These are phyloP conservation scores for Macrophomina pseudophaseolina DNA, from an alignment of 2,329 filamentous ascomycete species.

Conservation along the genomic window DNA sequence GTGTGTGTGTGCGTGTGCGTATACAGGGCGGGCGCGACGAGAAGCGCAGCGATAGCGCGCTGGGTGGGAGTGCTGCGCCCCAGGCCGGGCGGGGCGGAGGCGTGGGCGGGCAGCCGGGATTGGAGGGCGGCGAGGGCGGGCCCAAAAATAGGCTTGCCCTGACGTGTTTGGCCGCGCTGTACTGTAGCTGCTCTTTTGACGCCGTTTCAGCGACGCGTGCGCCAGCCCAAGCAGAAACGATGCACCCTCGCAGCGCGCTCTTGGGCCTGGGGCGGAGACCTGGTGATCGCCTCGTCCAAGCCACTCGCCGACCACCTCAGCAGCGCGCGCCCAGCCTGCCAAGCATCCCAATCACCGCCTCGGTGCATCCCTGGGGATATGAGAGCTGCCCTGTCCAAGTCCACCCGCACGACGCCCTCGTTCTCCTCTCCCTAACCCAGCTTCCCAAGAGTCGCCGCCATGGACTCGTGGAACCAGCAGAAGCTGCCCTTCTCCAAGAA, in stretches of 20 bases:
- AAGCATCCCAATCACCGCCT: conserved; percentile 23
- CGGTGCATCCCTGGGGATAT: conserved; percentile 25
- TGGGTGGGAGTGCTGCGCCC: background rate
- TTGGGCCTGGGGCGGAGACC: background rate
- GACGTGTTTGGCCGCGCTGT: background rate
- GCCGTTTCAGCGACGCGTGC: conserved; percentile 17
- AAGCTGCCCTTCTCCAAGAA: conserved; percentile 62
- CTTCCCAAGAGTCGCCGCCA: conserved; percentile 18
- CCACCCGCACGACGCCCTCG: background rate
- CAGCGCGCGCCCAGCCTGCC: conserved; percentile 23
- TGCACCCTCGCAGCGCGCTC: conserved; percentile 1
- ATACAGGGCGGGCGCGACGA: background rate
- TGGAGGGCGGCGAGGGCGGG: background rate
- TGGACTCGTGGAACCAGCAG: conserved; percentile 34
- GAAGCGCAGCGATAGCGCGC: background rate
- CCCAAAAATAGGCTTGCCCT: conserved; percentile 10
- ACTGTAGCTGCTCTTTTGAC: background rate
- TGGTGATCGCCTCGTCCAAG: conserved; percentile 10
- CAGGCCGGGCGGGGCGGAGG: conserved; percentile 12
- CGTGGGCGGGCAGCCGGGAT: background rate
- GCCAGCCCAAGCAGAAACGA: conserved; percentile 18
- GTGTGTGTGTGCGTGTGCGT: background rate
- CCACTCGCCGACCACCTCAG: conserved; percentile 22
- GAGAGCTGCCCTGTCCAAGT: conserved; percentile 9
- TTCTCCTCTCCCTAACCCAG: background rate